Conservation (phyloP, 2,329 filamentous ascomycete species). For the Apiospora pterosperma region DNA sequence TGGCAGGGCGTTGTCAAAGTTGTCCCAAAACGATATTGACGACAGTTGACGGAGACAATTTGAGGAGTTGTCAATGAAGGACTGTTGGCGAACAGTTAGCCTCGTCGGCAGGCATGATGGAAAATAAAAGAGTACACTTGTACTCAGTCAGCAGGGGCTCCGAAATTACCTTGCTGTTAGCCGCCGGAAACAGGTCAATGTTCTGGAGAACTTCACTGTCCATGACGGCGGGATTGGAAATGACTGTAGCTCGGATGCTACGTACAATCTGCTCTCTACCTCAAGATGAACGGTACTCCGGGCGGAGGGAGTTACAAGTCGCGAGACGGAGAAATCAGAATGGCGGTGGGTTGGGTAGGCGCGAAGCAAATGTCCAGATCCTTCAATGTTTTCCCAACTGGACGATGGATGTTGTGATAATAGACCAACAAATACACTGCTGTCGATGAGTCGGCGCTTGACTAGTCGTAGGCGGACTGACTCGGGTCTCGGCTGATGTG, state of each 20-base stretch:
- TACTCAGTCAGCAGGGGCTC: background rate
- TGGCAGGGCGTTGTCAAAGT: conserved; percentile 25
- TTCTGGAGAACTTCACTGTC: conserved; percentile 32
- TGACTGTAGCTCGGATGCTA: conserved; percentile 3
- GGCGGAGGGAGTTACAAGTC: background rate
- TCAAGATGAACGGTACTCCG: background rate
- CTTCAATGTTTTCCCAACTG: background rate
- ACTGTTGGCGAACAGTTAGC: conserved; percentile 17
- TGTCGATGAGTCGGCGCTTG: background rate
- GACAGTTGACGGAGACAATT: conserved; percentile 28
- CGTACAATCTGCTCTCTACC: conserved; percentile 2
- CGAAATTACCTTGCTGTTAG: conserved; percentile 28
- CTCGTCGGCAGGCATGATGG: background rate
- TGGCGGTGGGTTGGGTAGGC: background rate
- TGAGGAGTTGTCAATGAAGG: conserved; percentile 27
- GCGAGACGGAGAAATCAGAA: background rate
- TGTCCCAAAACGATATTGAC: conserved; percentile 30
- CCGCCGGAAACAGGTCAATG: conserved; percentile 29
- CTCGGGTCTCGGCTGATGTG: background rate
- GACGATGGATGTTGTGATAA: background rate
- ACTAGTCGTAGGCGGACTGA: background rate
- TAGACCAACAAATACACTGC: background rate
- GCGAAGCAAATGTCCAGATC: background rate
- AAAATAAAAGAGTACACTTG: conserved; percentile 3
- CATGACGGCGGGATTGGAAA: conserved; percentile 24